phyloP scores from a whole-genome alignment of 129 eudicot species.

The Pulicaria dysenterica region DNA sequence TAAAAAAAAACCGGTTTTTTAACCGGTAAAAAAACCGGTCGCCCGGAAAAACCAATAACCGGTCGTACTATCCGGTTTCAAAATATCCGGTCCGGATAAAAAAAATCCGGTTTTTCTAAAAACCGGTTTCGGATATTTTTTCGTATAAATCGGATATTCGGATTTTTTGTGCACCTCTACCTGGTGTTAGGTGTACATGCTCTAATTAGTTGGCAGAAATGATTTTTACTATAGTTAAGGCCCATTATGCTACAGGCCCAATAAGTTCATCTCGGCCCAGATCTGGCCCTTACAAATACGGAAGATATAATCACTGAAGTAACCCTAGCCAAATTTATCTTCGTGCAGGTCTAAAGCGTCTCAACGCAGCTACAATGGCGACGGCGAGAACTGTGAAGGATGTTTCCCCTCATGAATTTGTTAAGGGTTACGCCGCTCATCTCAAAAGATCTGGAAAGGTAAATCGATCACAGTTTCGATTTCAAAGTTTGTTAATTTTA shows the following conservation, averaged over 20 bases:
- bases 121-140: no score
- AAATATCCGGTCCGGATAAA: no score
- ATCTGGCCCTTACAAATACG: slow-evolving; percentile 1
- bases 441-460: slow-evolving; percentile 92
- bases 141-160: no score
- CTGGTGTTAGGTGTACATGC: no score
- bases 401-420: slow-evolving; percentile 91
- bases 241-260: neutral
- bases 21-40: no score
- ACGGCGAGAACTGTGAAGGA: slow-evolving; percentile 86
- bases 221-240: no score
- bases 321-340: slow-evolving; percentile 40
- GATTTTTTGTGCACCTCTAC: no score
- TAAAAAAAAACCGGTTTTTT: no score
- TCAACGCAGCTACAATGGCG: slow-evolving; percentile 53
- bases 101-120: no score
- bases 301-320: neutral
- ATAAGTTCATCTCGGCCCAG: slow-evolving; percentile 17
- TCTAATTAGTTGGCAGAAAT: no score
- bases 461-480: neutral
- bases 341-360: neutral
- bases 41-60: no score
- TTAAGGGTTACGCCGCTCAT: slow-evolving; percentile 83
- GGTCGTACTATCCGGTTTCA: no score
- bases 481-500: neutral